A percentile compares a stretch with the other conserved stretches of the same genome.
Evolutionary conservation across 352 stramenopile genomes (phyloP).

Genomic region (Aphanomyces stellatus): DNA sequence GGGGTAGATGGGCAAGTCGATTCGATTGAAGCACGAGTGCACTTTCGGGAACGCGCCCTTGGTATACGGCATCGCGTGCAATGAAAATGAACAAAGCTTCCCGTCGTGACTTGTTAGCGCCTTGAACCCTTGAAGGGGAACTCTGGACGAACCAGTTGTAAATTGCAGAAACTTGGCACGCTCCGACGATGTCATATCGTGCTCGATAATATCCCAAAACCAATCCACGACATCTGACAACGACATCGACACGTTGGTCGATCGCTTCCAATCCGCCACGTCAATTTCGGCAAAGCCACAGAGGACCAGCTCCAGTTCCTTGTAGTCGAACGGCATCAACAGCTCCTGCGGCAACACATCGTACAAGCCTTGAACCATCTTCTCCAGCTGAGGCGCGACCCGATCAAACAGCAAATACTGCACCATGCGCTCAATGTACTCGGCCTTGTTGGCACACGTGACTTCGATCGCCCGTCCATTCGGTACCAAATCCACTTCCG

Average conservation of each 20-base stretch:
- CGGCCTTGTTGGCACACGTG: conserved; percentile 91
- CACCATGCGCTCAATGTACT: conserved; percentile 90
- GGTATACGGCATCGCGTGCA: conserved; percentile 46
- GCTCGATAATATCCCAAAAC: conserved; percentile 65
- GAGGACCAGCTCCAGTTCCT: conserved; percentile 89
- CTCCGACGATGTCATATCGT: conserved; percentile 55
- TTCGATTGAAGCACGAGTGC: conserved; percentile 81
- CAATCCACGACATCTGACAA: conserved; percentile 41
- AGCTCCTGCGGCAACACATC: conserved; percentile 94
- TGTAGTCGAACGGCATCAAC: conserved; percentile 96
- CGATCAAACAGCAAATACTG: conserved; percentile 93
- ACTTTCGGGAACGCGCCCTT: conserved; percentile 62
- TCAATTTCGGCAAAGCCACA: conserved; percentile 81
- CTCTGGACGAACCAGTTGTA: conserved; percentile 70
- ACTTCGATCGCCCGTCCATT: conserved; percentile 57
- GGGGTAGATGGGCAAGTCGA: conserved; percentile 67
- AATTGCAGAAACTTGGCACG: conserved; percentile 77
- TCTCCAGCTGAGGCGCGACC: conserved; percentile 86
- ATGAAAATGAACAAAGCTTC: conserved; percentile 58
- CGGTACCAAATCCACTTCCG: conserved; percentile 55
- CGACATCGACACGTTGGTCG: conserved; percentile 49
- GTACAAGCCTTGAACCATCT: conserved; percentile 84
- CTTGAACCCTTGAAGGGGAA: conserved; percentile 76
- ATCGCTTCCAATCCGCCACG: conserved; percentile 73
- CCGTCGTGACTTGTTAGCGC: conserved; percentile 74